Evolutionary conservation across 129 eudicot species (phyloP), one percentile per base, ranked within the genome.

Genomic region (Flaveria trinervia): DNA sequence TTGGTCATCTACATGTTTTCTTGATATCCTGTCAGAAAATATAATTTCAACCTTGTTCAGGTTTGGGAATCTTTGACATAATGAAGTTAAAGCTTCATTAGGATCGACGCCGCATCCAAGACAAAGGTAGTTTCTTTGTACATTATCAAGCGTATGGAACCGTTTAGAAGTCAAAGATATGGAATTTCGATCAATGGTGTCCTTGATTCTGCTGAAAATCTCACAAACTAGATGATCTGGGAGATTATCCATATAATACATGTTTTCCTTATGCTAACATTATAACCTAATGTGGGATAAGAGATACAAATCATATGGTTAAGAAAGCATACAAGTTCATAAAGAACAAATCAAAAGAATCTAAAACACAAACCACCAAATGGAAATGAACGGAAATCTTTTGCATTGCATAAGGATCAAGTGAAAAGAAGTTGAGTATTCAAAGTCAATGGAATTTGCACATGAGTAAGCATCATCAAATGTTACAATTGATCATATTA

Each of bases 71-170:
- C 97, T 79, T 59, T 81, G 74, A 81, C 93, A 89, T 43, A 92
- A 82, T 17, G 85, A 22, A 43, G 76, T 70, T 69, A 92, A 68
- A 45, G 90, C 86, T 56, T 92, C 86, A 72, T 82, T 83, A 20
- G 97, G 97, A 81, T 83, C 50, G 62, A 89, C 81, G 23, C 92
- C 96, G 71, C 97, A 89, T 8, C 89, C 92, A 52, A 89, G 88
- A 50, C 85, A 76, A 50, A 92, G 82, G 76, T 70, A 73, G 50
- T 67, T n/a, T n/a, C n/a, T n/a, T n/a, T n/a, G n/a, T n/a, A n/a
- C n/a, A n/a, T n/a, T n/a, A n/a, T n/a, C n/a, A n/a, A n/a, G 86
- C 46, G 71, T 70, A 55, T 82, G 70, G 76, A 89, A 77, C 46
- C 87, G 93, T 69, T 83, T 90, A 79, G 89, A 89, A 22, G 86